These are phyloP conservation scores for Rhizopogon rudus DNA, from an alignment of 768 basidiomycete species.

Conservation along the genomic window DNA sequence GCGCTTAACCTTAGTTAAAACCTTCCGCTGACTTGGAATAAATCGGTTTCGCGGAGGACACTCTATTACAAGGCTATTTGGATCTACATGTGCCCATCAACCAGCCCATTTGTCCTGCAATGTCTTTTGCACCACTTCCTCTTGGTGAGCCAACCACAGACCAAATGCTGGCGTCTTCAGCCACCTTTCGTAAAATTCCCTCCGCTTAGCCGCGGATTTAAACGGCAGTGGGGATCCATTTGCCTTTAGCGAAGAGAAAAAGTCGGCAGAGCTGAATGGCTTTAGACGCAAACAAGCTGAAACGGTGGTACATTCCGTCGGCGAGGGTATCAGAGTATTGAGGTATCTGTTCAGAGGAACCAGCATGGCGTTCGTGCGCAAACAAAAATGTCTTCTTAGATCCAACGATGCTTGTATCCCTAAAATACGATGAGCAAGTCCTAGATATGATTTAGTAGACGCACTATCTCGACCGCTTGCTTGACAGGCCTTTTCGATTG, in stretches of 20 bases:
- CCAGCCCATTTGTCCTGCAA: slow-evolving; percentile 27
- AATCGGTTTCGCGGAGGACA: neutral
- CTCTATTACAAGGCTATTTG: neutral
- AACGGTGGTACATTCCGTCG: slow-evolving; percentile 34
- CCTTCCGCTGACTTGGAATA: neutral
- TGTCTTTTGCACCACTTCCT: slow-evolving; percentile 59
- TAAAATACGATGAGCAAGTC: slow-evolving; percentile 20
- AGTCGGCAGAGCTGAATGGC: slow-evolving; percentile 64
- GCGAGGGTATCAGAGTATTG: slow-evolving; percentile 77
- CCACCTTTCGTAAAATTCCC: slow-evolving; percentile 77
- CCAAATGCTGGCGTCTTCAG: slow-evolving; percentile 74
- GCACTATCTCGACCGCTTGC: slow-evolving; percentile 47
- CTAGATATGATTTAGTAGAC: slow-evolving; percentile 18
- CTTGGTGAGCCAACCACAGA: slow-evolving; percentile 73
- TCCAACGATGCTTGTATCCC: slow-evolving; percentile 58
- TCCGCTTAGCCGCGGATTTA: slow-evolving; percentile 56
- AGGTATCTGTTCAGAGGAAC: slow-evolving; percentile 91
- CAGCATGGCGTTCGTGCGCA: slow-evolving; percentile 80
- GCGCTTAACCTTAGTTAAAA: slow-evolving; percentile 6
- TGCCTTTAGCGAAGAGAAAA: slow-evolving; percentile 67
- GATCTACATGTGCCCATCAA: neutral
- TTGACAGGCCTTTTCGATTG: slow-evolving; percentile 57
- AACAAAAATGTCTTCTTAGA: slow-evolving; percentile 77
- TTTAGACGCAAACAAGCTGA: slow-evolving; percentile 45
- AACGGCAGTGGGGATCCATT: slow-evolving; percentile 74